phyloP scores from a whole-genome alignment of 176 grass and related monocot genomes.

The Carex cristatella region DNA sequence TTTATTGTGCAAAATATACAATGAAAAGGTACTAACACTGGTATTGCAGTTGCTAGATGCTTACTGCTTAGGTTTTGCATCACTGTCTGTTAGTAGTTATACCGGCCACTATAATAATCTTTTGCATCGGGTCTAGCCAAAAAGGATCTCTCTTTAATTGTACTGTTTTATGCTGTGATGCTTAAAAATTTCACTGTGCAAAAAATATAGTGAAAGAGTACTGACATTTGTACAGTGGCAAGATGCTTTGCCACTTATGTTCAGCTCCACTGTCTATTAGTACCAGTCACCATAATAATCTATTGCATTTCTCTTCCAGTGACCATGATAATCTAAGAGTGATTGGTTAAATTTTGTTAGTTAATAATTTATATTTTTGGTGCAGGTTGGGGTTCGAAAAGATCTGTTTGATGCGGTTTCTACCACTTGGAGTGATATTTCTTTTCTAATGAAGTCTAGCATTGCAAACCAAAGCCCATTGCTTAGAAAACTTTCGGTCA shows the following conservation, averaged over 20 bases:
- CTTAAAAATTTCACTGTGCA: background rate
- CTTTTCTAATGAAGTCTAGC: slow-evolving; percentile 68
- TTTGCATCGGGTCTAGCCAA: background rate
- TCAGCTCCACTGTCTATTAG: background rate
- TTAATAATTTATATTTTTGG: background rate
- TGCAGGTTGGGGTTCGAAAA: slow-evolving; percentile 67
- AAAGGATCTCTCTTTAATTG: background rate
- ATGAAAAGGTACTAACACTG: background rate
- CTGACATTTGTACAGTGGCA: background rate
- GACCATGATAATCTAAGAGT: background rate
- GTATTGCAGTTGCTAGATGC: background rate
- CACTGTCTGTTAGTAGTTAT: background rate
- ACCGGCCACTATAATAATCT: background rate
- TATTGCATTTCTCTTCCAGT: background rate
- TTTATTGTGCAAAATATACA: background rate
- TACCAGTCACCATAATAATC: background rate
- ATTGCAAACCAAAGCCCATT: slow-evolving; percentile 66
- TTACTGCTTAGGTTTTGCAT: background rate
- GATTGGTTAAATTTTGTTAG: background rate
- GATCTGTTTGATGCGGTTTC: slow-evolving; percentile 47
- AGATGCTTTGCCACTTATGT: background rate
- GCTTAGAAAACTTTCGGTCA: slow-evolving; percentile 86
- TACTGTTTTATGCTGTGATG: background rate
- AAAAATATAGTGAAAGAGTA: background rate
- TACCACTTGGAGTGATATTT: slow-evolving; percentile 71